These are phyloP conservation scores for Gynandropsis gynandra DNA, from an alignment of 345 rosid genomes.

Conservation along the genomic window DNA sequence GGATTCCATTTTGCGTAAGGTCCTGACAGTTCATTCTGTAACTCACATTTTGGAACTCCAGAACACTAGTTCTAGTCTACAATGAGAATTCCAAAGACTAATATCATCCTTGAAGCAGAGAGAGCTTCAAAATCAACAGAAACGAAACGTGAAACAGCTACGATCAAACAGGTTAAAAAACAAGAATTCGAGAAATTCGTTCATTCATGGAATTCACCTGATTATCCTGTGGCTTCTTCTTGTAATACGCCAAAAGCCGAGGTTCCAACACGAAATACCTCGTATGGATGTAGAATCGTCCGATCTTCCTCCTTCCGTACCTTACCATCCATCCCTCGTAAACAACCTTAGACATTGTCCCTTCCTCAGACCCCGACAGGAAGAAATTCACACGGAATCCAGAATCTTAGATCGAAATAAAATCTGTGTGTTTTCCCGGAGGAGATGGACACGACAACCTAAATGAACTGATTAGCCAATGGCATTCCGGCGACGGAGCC, in stretches of 20 bases:
- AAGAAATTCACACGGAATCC: not conserved
- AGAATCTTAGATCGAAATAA: slow-evolving; percentile 1
- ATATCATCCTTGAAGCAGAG: not conserved
- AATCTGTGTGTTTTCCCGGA: not conserved
- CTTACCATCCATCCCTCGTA: slow-evolving; percentile 99
- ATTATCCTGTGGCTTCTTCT: slow-evolving; percentile 83
- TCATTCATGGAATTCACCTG: slow-evolving; percentile 42
- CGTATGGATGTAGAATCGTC: slow-evolving; percentile 90
- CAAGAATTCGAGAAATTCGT: not conserved
- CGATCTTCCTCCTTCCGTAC: slow-evolving; percentile 96
- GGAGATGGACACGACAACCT: slow-evolving; percentile 2
- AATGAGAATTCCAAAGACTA: not conserved
- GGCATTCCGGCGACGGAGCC: no score
- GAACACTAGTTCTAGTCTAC: not conserved
- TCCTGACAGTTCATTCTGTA: not conserved
- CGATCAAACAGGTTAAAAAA: not conserved
- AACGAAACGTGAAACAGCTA: slow-evolving; percentile 7
- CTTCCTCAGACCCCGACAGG: not conserved
- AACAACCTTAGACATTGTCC: slow-evolving; percentile 65
- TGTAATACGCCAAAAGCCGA: slow-evolving; percentile 89
- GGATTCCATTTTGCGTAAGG: not conserved
- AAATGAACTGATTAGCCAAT: no score
- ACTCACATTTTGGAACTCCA: not conserved
- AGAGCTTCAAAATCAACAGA: not conserved
- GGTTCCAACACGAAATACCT: slow-evolving; percentile 88